Conservation (phyloP, 2,329 filamentous ascomycete species). For the Arthroderma sp. region DNA sequence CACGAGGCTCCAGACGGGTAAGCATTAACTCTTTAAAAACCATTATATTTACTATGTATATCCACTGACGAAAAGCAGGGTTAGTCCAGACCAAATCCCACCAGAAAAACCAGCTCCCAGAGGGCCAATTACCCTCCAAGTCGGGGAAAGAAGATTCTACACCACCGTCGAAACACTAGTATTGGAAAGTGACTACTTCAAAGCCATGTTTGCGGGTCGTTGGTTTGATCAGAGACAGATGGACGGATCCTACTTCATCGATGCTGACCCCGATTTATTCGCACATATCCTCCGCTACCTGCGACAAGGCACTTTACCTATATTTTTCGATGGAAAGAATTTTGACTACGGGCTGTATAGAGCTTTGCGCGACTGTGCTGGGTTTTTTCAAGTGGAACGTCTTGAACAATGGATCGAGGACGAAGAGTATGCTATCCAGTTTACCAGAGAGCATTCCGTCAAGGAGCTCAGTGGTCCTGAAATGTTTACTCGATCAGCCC, state of each 20-base stretch:
- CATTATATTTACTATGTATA: too few relatives aligned
- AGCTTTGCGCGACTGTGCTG: slow-evolving; percentile 5
- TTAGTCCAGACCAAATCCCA: too few relatives aligned
- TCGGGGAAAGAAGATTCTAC: slow-evolving; percentile 3
- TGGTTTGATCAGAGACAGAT: slow-evolving; percentile 2
- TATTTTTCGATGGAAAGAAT: slow-evolving; percentile 3
- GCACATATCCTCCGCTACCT: slow-evolving; percentile 6
- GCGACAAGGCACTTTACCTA: slow-evolving; percentile 6
- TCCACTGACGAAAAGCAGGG: too few relatives aligned
- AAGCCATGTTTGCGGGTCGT: slow-evolving; percentile 5
- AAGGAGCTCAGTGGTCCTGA: neutral
- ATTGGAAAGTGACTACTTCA: slow-evolving; percentile 7
- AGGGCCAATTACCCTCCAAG: slow-evolving; percentile 1
- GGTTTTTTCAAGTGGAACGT: slow-evolving; percentile 4
- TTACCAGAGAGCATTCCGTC: neutral
- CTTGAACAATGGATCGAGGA: slow-evolving; percentile 6
- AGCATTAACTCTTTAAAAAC: too few relatives aligned
- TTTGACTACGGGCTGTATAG: slow-evolving; percentile 7
- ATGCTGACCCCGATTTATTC: slow-evolving; percentile 4
- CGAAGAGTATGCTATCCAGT: slow-evolving; percentile 3
- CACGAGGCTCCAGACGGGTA: too few relatives aligned
- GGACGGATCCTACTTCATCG: slow-evolving; percentile 6
- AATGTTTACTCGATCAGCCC: too few relatives aligned
- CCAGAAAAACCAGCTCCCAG: too few relatives aligned
- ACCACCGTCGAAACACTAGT: slow-evolving; percentile 5